Percentiles rank a stretch among this genome's conserved stretches.
Evolutionary conservation across 139 green algal genomes (phyloP).

Genomic region (Edaphochlamys debaryana): DNA sequence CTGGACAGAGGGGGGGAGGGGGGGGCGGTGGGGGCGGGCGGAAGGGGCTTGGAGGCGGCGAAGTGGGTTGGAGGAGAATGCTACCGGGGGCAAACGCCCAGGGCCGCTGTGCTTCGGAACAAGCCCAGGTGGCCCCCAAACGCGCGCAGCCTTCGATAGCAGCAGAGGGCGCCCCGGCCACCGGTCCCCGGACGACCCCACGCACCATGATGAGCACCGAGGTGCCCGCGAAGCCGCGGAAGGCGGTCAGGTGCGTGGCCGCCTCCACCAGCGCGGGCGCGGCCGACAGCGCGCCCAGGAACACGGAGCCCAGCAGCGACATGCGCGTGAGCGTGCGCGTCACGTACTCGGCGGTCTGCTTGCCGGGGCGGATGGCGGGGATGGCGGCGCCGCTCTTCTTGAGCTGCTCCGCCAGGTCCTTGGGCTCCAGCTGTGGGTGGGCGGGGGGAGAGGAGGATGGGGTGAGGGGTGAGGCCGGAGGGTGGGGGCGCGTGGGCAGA

Average conservation of each 20-base stretch:
- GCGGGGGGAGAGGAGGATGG: neutral
- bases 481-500: no score
- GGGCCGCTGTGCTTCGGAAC: no score
- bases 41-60: no score
- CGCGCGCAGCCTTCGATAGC: no score
- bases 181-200: no score
- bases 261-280: conserved; percentile 89
- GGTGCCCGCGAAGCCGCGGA: conserved; percentile 97
- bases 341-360: conserved; percentile 93
- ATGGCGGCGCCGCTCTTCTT: conserved; percentile 93
- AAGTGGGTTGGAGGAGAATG: no score
- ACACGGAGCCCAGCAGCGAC: conserved; percentile 92
- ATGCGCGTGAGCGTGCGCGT: conserved; percentile 91
- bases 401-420: conserved; percentile 96
- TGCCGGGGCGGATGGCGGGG: conserved; percentile 88
- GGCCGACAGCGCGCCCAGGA: conserved; percentile 89
- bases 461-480: no score
- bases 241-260: conserved; percentile 86
- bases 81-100: no score
- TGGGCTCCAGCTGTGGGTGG: conserved; percentile 93
- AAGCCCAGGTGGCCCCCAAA: no score
- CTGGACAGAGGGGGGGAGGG: neutral
- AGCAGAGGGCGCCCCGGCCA: no score
- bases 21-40: neutral
- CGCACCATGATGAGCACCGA: conserved; percentile 92